Percentiles rank a stretch among this genome's conserved stretches.
Conservation (phyloP, 129 eudicot species). For the Logfia minima region DNA sequence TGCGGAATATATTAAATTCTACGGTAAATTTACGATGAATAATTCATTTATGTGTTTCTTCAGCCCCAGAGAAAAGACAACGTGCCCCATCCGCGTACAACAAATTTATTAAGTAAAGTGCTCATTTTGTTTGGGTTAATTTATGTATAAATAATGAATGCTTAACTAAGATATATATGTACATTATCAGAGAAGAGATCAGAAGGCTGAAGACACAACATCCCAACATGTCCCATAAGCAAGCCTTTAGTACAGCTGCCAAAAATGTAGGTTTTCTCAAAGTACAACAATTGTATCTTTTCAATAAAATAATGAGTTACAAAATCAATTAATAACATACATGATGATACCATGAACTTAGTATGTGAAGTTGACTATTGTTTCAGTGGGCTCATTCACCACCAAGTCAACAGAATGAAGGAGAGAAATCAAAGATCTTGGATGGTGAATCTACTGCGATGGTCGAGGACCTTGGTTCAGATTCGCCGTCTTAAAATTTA, state of each 20-base stretch:
- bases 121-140: neutral
- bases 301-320: neutral
- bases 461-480: constrained; percentile 27
- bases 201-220: constrained; percentile 70
- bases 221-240: constrained; percentile 92
- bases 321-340: neutral
- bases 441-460: constrained; percentile 41
- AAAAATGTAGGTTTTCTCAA: constrained; percentile 63
- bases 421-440: constrained; percentile 32
- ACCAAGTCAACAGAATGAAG: constrained; percentile 38
- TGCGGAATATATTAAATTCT: neutral
- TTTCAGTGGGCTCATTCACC: constrained; percentile 92
- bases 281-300: neutral
- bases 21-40: neutral
- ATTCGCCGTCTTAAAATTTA: constrained; percentile 5
- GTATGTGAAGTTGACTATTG: constrained; percentile 25
- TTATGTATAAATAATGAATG: neutral
- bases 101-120: constrained; percentile 67
- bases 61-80: constrained; percentile 90
- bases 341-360: neutral
- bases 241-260: constrained; percentile 96
- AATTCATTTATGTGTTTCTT: neutral
- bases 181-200: constrained; percentile 69
- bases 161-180: neutral
- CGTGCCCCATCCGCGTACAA: constrained; percentile 91